Evolutionary conservation across 176 grass and related monocot species (phyloP).

Genomic region (Zoysia japonica): DNA sequence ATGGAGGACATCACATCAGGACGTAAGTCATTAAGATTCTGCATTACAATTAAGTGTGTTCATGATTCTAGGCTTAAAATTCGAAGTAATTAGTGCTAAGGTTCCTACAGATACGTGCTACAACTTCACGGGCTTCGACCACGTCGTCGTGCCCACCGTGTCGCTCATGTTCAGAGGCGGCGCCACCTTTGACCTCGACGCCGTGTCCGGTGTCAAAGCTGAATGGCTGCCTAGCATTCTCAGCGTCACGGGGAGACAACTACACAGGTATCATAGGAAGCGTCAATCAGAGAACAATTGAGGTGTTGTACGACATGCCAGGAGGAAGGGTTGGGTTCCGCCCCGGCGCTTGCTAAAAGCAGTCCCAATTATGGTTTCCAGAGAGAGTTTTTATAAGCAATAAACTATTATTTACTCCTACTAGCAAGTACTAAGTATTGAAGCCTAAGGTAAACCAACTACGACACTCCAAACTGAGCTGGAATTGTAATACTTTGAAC

Average conservation of each 20-base stretch:
- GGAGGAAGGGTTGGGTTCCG: not conserved
- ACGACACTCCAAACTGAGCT: no score
- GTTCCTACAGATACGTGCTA: conserved; percentile 39
- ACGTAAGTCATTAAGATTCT: no score
- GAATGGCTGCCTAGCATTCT: conserved; percentile 56
- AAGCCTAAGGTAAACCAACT: no score
- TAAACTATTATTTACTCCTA: no score
- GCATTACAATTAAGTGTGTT: no score
- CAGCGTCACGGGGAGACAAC: not conserved
- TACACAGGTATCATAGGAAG: conserved; percentile 42
- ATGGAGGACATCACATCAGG: no score
- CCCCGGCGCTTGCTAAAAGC: not conserved
- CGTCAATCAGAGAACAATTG: conserved; percentile 51
- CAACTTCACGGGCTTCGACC: conserved; percentile 34
- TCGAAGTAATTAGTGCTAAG: no score
- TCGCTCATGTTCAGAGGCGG: conserved; percentile 30
- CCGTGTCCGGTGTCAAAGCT: conserved; percentile 20
- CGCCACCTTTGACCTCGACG: conserved; percentile 26
- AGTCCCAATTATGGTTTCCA: no score
- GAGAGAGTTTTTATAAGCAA: no score
- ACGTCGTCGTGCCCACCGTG: conserved; percentile 34
- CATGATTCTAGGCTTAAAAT: no score
- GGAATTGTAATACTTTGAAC: no score
- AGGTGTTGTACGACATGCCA: conserved; percentile 42
- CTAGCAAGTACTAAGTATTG: no score